A percentile compares a stretch with the other conserved stretches of the same genome.
Conservation (phyloP, 2,329 filamentous ascomycete genomes). For the Trichophyton verrucosum region DNA sequence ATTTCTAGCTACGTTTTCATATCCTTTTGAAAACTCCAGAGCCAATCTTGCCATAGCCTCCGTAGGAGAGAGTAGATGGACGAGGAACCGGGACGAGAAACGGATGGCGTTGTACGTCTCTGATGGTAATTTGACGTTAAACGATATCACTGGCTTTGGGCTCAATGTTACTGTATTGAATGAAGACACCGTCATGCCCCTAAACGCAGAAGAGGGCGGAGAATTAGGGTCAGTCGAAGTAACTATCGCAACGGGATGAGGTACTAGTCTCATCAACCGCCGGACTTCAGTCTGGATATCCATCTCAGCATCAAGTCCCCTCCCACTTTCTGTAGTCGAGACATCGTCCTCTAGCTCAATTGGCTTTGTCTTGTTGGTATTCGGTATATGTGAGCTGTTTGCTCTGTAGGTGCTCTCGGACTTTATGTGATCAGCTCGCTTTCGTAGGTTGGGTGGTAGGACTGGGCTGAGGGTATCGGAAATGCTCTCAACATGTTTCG, state of each 20-base stretch:
- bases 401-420: not conserved
- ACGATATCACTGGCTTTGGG: constrained; percentile 46
- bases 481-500: constrained; percentile 14
- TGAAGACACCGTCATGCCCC: constrained; percentile 49
- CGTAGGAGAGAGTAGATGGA: constrained; percentile 38
- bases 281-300: constrained; percentile 23
- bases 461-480: constrained; percentile 12
- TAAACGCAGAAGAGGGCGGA: constrained; percentile 22
- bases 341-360: constrained; percentile 11
- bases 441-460: constrained; percentile 5
- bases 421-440: not conserved
- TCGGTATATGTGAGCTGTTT: not conserved
- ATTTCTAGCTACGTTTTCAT: constrained; percentile 23
- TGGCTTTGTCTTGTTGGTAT: not conserved
- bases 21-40: constrained; percentile 30
- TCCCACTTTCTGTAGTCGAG: constrained; percentile 8
- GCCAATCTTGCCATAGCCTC: constrained; percentile 25
- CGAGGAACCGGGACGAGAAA: constrained; percentile 34
- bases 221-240: constrained; percentile 33
- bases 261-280: constrained; percentile 42
- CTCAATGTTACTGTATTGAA: constrained; percentile 47
- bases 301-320: constrained; percentile 3
- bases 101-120: constrained; percentile 43
- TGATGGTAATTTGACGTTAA: constrained; percentile 48
- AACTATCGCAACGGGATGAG: constrained; percentile 46